A percentile compares a stretch with the other conserved stretches of the same genome.
Evolutionary conservation across 257 asterid species (phyloP).

Genomic region (Dorcoceras hygrometricum): DNA sequence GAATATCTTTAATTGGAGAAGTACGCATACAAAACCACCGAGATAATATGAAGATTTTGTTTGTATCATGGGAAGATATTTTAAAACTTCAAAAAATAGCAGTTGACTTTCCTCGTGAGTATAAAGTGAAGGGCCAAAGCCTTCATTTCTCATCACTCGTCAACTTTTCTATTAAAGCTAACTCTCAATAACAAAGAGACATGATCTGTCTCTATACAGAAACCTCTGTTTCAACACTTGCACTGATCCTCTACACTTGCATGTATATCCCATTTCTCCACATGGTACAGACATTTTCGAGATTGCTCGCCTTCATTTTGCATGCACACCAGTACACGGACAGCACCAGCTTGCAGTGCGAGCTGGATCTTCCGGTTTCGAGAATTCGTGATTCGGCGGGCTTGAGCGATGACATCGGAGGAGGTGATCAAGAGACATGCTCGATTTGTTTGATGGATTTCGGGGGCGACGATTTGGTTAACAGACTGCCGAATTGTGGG

Average conservation of each 20-base stretch:
- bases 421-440: not conserved
- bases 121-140: not conserved
- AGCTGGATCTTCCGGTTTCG: not conserved
- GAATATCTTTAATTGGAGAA: not conserved
- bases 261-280: not conserved
- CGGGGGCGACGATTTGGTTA: not conserved
- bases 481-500: not conserved
- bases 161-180: not conserved
- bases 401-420: not conserved
- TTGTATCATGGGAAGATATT: not conserved
- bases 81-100: not conserved
- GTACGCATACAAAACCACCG: not conserved
- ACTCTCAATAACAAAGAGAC: too few relatives aligned
- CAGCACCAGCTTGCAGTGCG: not conserved
- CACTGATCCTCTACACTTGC: not conserved
- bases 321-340: not conserved
- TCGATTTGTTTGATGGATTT: slow-evolving; percentile 1
- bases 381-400: not conserved
- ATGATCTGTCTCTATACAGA: not conserved
- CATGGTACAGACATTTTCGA: not conserved
- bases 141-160: not conserved
- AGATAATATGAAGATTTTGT: not conserved
- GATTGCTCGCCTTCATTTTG: not conserved
- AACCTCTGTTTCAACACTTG: not conserved
- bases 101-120: not conserved